phyloP scores from a whole-genome alignment of 2,329 filamentous ascomycete genomes.

The Bipolaris cookei region DNA sequence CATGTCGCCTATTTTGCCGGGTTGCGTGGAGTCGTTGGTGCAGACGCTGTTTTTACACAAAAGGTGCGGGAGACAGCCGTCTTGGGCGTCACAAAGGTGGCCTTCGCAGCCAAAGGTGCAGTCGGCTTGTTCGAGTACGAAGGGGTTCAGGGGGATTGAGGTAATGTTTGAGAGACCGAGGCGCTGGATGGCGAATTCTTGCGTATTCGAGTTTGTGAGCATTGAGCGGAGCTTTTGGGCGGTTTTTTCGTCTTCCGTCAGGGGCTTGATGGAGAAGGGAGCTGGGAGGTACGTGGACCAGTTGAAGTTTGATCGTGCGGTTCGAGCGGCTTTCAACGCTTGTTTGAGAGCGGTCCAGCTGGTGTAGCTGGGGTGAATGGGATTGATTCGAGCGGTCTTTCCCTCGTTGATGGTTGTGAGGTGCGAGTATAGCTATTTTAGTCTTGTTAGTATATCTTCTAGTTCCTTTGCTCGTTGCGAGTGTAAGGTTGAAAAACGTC shows the following conservation, averaged over 20 bases:
- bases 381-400: slow-evolving; percentile 29
- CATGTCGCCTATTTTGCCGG: slow-evolving; percentile 31
- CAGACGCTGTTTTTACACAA: slow-evolving; percentile 46
- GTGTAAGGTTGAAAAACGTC: not conserved
- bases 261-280: slow-evolving; percentile 13
- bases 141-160: slow-evolving; percentile 36
- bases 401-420: slow-evolving; percentile 36
- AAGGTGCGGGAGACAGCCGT: slow-evolving; percentile 35
- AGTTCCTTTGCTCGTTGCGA: not conserved
- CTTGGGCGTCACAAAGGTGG: slow-evolving; percentile 37
- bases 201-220: not conserved
- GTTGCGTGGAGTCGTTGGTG: slow-evolving; percentile 28
- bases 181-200: slow-evolving; percentile 7
- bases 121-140: slow-evolving; percentile 33
- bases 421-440: slow-evolving; percentile 39
- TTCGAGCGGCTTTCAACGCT: slow-evolving; percentile 31
- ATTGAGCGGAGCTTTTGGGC: slow-evolving; percentile 1
- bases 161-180: slow-evolving; percentile 28
- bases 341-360: slow-evolving; percentile 34
- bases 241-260: not conserved
- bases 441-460: slow-evolving; percentile 2
- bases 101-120: slow-evolving; percentile 44
- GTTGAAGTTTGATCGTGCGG: slow-evolving; percentile 39
- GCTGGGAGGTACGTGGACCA: slow-evolving; percentile 38
- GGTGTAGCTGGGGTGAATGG: slow-evolving; percentile 26